Evolutionary conservation across 2,329 filamentous ascomycete genomes (phyloP), one percentile per base, ranked within the genome.

Genomic region (Karstenula rhodostoma): DNA sequence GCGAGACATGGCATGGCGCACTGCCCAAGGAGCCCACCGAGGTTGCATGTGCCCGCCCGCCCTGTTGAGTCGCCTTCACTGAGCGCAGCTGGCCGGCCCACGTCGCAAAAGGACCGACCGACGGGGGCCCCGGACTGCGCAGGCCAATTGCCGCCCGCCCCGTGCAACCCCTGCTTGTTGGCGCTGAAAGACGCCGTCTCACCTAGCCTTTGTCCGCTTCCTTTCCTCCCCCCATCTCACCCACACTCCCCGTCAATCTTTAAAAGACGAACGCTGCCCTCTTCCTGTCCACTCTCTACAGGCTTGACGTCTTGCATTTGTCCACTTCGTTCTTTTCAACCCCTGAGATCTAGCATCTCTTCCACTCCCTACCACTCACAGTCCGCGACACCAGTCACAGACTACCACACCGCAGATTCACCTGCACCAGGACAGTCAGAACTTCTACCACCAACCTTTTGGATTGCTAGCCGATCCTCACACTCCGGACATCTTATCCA

Each of bases 231-330:
- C 49, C 52, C 52, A 46, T 60, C 61, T 48, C 35, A 62, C 67
- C 44, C 61, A 42, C 50, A 43, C 53, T 44, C 52, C 35, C 49
- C 57, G 49, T 49, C 66, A 46, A 48, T 70, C 67, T 70, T 69
- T 72, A 71, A 69, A 68, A 72, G 59, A 59, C 59, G 23, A 42
- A 32, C 57, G 56, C 68, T 62, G 56, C 63, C 67, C 59, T 66
- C 59, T 48, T 63, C 66, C 72, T 75, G 72, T 76, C 60, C 73
- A 73, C 72, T 76, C 73, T 76, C 63, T 77, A 74, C 74, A 77
- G 74, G 73, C 75, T 77, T 76, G 75, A 77, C 63, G 75, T 73
- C 72, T 76, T 73, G 55, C 64, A 65, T 58, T 69, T 69, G 56
- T 65, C 63, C 67, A 66, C 66, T 74, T 69, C 70, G 60, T 76